A percentile compares a stretch with the other conserved stretches of the same genome.
Conservation (phyloP, 805 yeast species). For the Pichia exigua region DNA sequence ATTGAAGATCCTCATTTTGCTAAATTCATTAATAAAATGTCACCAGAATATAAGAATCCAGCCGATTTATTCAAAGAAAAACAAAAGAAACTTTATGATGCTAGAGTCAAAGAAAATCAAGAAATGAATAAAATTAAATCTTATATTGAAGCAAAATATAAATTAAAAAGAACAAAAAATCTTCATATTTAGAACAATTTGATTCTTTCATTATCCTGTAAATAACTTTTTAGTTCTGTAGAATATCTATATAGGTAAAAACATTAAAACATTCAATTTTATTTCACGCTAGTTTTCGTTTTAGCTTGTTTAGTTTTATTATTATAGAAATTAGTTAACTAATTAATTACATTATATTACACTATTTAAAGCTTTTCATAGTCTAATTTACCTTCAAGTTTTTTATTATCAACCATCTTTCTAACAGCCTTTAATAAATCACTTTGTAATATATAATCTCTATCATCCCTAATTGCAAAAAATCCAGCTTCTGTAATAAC, state of each 20-base stretch:
- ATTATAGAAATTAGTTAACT: background rate
- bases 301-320: background rate
- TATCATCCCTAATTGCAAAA: conserved; percentile 94
- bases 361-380: conserved; percentile 77
- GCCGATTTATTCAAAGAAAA: conserved; percentile 14
- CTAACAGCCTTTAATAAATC: conserved; percentile 98
- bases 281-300: no score
- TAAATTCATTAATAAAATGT: conserved; percentile 21
- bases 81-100: conserved; percentile 15
- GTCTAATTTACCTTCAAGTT: conserved; percentile 91
- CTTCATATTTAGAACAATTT: conserved; percentile 5
- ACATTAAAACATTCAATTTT: background rate
- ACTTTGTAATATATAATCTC: conserved; percentile 87
- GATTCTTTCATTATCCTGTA: background rate
- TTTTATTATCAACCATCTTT: conserved; percentile 94
- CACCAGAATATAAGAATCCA: conserved; percentile 18
- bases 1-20: conserved; percentile 27
- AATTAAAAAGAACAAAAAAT: conserved; percentile 14
- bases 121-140: conserved; percentile 16
- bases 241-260: background rate
- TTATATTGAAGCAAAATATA: conserved; percentile 16
- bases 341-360: background rate
- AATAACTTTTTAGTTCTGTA: background rate
- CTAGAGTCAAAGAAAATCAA: conserved; percentile 17
- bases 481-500: conserved; percentile 98